A percentile compares a stretch with the other conserved stretches of the same genome.
These are phyloP conservation scores for Vanrija pseudolonga DNA, from an alignment of 1,284 basidiomycete species.

Conservation along the genomic window DNA sequence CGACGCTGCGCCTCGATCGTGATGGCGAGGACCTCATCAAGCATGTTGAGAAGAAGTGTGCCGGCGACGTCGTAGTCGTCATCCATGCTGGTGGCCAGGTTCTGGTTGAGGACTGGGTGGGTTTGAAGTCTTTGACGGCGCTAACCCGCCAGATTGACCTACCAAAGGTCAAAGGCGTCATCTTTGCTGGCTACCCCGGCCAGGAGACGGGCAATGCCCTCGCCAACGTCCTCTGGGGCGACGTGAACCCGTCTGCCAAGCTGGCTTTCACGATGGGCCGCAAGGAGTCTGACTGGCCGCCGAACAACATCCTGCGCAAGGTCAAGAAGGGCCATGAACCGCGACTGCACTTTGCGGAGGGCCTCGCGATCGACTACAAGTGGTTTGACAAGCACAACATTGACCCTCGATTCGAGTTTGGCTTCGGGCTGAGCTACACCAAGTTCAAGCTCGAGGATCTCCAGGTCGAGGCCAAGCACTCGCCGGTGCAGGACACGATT, in stretches of 20 bases:
- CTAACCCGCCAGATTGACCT: slow-evolving; percentile 49
- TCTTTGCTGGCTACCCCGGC: slow-evolving; percentile 75
- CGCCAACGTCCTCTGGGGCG: slow-evolving; percentile 72
- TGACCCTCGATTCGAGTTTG: slow-evolving; percentile 52
- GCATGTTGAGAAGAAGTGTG: slow-evolving; percentile 62
- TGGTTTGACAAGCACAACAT: slow-evolving; percentile 51
- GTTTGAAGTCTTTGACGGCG: slow-evolving; percentile 15
- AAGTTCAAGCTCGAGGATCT: slow-evolving; percentile 46
- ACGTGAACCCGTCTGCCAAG: slow-evolving; percentile 68
- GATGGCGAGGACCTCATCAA: slow-evolving; percentile 62
- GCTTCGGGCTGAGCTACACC: slow-evolving; percentile 52
- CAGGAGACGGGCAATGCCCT: slow-evolving; percentile 62
- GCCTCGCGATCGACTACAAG: slow-evolving; percentile 51
- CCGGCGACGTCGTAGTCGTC: slow-evolving; percentile 69
- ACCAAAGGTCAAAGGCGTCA: slow-evolving; percentile 60
- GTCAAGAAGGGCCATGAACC: slow-evolving; percentile 29
- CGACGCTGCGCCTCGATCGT: slow-evolving; percentile 42
- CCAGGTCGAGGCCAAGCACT: slow-evolving; percentile 21
- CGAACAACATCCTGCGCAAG: slow-evolving; percentile 41
- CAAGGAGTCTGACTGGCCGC: slow-evolving; percentile 47
- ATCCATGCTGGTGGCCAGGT: slow-evolving; percentile 59
- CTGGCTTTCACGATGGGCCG: slow-evolving; percentile 54
- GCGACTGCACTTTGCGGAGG: slow-evolving; percentile 43
- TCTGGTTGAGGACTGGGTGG: slow-evolving; percentile 41
- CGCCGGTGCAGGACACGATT: slow-evolving; percentile 33